Conservation (phyloP, 2,329 filamentous ascomycete species). For the Penicillium sp. region DNA sequence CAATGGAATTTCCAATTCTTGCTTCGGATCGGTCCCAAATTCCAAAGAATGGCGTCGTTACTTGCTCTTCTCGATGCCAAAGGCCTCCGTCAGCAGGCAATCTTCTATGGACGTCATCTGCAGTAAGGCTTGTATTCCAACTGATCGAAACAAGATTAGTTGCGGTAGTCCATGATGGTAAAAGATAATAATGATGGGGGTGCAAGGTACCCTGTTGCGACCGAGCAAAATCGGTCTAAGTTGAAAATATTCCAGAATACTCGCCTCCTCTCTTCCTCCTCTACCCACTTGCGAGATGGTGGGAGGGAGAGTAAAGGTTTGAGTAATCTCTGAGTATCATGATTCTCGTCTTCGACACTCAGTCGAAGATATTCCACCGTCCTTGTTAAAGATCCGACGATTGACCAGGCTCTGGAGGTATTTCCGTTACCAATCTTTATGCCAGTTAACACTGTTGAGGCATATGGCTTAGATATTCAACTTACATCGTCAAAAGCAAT, state of each 20-base stretch:
- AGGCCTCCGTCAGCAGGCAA: neutral
- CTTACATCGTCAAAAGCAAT: slow-evolving; percentile 45
- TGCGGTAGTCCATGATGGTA: no score
- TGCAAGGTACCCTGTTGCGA: neutral
- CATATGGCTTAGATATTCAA: no score
- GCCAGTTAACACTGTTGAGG: neutral
- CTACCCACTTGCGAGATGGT: slow-evolving; percentile 36
- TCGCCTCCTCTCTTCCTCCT: slow-evolving; percentile 42
- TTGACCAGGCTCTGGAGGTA: slow-evolving; percentile 41
- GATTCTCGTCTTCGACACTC: slow-evolving; percentile 37
- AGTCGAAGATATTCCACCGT: slow-evolving; percentile 45
- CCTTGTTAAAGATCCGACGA: slow-evolving; percentile 42
- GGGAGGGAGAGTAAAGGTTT: slow-evolving; percentile 33
- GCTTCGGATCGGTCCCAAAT: slow-evolving; percentile 5
- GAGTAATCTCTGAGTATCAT: slow-evolving; percentile 26
- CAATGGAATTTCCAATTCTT: slow-evolving; percentile 1
- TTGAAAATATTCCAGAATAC: slow-evolving; percentile 49
- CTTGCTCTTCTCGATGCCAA: slow-evolving; percentile 3
- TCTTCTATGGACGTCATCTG: slow-evolving; percentile 5
- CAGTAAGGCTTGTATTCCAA: slow-evolving; percentile 4
- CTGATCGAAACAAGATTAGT: neutral
- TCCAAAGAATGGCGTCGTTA: slow-evolving; percentile 4
- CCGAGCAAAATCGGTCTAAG: slow-evolving; percentile 45
- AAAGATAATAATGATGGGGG: neutral
- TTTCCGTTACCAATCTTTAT: slow-evolving; percentile 35